A percentile compares a stretch with the other conserved stretches of the same genome.
phyloP scores from a whole-genome alignment of 2,329 filamentous ascomycete genomes.

The Stagonosporopsis vannaccii region DNA sequence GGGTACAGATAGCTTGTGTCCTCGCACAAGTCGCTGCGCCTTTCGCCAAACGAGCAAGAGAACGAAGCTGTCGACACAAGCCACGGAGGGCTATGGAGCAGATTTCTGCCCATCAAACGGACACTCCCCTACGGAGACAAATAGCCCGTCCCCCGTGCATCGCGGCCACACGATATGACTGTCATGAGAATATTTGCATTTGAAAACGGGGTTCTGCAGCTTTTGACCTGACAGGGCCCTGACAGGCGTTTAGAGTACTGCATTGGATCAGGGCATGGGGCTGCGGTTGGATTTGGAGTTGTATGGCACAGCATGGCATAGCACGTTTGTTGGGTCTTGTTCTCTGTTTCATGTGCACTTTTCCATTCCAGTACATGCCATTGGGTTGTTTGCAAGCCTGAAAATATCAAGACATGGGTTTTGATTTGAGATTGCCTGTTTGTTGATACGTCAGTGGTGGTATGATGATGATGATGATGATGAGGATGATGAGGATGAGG shows the following conservation, averaged over 20 bases:
- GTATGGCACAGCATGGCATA: not conserved
- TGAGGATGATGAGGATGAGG: too few species aligned
- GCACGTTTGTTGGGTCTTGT: not conserved
- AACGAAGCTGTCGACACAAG: not conserved
- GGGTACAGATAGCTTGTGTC: constrained; percentile 13
- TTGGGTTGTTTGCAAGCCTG: not conserved
- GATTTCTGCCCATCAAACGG: not conserved
- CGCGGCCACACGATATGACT: constrained; percentile 5
- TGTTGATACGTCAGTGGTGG: not conserved
- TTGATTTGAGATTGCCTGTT: not conserved
- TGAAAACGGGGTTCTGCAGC: constrained; percentile 6
- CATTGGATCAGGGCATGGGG: not conserved
- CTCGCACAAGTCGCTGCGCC: constrained; percentile 1
- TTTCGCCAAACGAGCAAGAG: not conserved
- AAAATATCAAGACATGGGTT: not conserved
- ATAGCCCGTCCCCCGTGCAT: not conserved
- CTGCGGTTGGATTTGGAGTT: constrained; percentile 7
- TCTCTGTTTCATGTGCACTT: not conserved
- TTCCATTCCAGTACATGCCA: constrained; percentile 2
- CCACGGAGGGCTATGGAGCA: not conserved
- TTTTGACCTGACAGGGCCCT: not conserved
- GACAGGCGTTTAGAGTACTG: constrained; percentile 16
- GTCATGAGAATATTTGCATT: constrained; percentile 19
- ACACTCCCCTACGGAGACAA: not conserved
- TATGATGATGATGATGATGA: not conserved